These are phyloP conservation scores for Primulina tabacum DNA, from an alignment of 257 asterid genomes.

Conservation along the genomic window DNA sequence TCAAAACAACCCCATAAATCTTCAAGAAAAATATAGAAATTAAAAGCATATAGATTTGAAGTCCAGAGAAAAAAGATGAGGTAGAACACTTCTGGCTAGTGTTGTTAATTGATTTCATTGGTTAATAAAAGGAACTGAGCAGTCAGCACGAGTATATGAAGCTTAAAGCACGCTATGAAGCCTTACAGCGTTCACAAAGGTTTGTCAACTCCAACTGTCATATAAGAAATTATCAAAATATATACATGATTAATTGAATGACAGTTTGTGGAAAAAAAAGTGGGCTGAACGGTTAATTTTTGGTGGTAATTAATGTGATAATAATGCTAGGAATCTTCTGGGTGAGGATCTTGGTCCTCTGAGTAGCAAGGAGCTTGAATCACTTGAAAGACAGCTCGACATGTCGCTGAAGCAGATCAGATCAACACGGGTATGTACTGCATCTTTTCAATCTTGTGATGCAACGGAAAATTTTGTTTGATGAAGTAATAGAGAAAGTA, in stretches of 20 bases:
- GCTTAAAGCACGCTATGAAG: conserved; percentile 94
- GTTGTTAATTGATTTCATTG: not conserved
- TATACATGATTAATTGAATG: not conserved
- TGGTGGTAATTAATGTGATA: not conserved
- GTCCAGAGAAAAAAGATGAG: too few relatives aligned
- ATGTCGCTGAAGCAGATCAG: conserved; percentile 92
- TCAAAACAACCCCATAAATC: not conserved
- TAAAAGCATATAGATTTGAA: too few relatives aligned
- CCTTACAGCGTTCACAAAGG: conserved; percentile 95
- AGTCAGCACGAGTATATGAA: conserved; percentile 98
- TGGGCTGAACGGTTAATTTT: not conserved
- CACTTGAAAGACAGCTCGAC: conserved; percentile 91
- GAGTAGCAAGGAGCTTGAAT: conserved; percentile 95
- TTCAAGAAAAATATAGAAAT: not conserved
- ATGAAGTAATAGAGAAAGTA: not conserved
- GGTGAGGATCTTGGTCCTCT: conserved; percentile 97
- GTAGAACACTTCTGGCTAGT: not conserved
- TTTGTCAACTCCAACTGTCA: conserved; percentile 11
- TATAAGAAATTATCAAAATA: not conserved
- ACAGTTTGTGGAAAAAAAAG: not conserved
- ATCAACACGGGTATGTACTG: conserved; percentile 69
- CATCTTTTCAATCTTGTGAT: not conserved
- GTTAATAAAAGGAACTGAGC: conserved; percentile 65
- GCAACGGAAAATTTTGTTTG: not conserved
- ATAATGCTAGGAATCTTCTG: conserved; percentile 64